A percentile compares a stretch with the other conserved stretches of the same genome.
Conservation (phyloP, 352 stramenopile species). For the Globisporangium cylindrosporum region DNA sequence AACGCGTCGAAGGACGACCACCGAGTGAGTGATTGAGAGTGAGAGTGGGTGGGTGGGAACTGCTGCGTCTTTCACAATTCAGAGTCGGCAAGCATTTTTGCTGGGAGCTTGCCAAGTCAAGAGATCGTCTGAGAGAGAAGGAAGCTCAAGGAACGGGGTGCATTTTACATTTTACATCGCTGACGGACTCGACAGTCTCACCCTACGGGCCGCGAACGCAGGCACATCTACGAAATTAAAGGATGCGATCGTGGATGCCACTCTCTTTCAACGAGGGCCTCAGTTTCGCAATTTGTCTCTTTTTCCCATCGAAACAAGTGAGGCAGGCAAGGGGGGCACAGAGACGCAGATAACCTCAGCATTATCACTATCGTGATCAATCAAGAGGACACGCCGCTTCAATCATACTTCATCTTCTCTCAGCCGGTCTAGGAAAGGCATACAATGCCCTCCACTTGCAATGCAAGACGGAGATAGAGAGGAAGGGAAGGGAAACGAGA, state of each 20-base stretch:
- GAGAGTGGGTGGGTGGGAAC: too few relatives aligned
- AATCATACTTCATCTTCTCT: neutral
- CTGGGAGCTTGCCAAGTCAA: neutral
- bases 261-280: neutral
- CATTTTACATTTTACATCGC: too few relatives aligned
- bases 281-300: neutral
- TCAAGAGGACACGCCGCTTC: neutral
- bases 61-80: neutral
- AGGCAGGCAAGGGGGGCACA: neutral
- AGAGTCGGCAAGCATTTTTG: neutral
- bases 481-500: neutral
- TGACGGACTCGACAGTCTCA: neutral
- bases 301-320: neutral
- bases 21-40: neutral
- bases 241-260: neutral
- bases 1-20: slow-evolving; percentile 5
- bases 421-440: neutral
- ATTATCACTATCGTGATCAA: neutral
- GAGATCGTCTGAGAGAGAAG: neutral
- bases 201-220: neutral
- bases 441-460: neutral
- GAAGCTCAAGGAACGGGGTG: neutral
- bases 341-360: neutral
- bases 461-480: neutral
- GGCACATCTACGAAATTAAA: neutral